A percentile compares a stretch with the other conserved stretches of the same genome.
These are phyloP conservation scores for Aspergillus persii DNA, from an alignment of 2,329 filamentous ascomycete genomes.

Conservation along the genomic window DNA sequence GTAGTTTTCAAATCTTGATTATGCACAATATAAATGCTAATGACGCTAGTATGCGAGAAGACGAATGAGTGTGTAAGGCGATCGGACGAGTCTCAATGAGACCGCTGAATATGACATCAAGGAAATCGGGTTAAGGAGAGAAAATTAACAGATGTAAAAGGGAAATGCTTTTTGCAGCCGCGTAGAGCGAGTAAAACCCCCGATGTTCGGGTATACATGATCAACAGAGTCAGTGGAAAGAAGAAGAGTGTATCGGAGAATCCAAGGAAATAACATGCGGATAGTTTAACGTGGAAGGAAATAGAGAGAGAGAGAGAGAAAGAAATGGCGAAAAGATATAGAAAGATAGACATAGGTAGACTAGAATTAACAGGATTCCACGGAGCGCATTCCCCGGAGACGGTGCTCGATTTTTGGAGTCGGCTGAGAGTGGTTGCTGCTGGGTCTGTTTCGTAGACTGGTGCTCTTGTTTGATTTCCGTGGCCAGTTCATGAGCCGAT, in stretches of 20 bases:
- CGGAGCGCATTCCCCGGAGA: constrained; percentile 17
- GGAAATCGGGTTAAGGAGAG: not conserved
- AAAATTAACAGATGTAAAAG: not conserved
- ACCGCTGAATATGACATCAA: not conserved
- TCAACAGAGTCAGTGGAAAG: not conserved
- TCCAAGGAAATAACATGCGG: not conserved
- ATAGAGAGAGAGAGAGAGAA: not conserved
- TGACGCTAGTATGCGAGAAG: not conserved
- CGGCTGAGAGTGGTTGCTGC: not conserved
- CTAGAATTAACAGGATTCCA: not conserved
- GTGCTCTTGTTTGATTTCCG: constrained; percentile 16
- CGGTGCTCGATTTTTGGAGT: not conserved
- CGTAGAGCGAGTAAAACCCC: not conserved
- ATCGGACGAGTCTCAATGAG: not conserved
- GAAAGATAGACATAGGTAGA: not conserved
- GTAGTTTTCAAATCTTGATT: not conserved
- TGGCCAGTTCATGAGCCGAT: constrained; percentile 33
- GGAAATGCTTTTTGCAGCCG: not conserved
- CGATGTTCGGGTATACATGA: not conserved
- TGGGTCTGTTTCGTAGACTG: not conserved
- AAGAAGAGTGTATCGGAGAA: not conserved
- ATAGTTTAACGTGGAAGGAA: not conserved
- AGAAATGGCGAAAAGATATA: not conserved
- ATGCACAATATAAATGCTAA: not conserved
- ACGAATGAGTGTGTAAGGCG: not conserved